A percentile compares a stretch with the other conserved stretches of the same genome.
Conservation (phyloP, 495 filamentous ascomycete species). For the Pyrenula aspistea region DNA sequence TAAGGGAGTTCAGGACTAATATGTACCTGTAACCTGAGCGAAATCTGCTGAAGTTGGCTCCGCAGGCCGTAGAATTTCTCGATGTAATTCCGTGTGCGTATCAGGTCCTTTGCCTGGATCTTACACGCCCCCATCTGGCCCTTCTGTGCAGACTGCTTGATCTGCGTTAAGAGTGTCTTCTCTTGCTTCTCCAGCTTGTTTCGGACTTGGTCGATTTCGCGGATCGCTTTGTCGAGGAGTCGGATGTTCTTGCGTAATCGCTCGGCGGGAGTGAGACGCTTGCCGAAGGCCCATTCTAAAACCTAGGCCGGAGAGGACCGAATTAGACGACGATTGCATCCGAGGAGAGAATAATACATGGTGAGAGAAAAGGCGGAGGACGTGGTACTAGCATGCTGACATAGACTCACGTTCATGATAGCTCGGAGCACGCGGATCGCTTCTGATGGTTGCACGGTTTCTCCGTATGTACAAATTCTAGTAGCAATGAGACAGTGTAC, state of each 20-base stretch:
- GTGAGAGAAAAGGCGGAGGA: too few relatives aligned
- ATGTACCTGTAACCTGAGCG: conserved; percentile 77
- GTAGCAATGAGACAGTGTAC: too few relatives aligned
- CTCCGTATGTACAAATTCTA: too few relatives aligned
- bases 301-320: too few relatives aligned
- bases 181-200: conserved; percentile 92
- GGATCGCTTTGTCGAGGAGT: conserved; percentile 90
- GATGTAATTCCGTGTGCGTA: conserved; percentile 85
- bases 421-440: too few relatives aligned
- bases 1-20: conserved; percentile 1
- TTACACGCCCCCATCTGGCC: conserved; percentile 92
- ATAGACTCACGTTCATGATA: too few relatives aligned
- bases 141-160: conserved; percentile 96
- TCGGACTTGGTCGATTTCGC: conserved; percentile 86
- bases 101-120: conserved; percentile 94
- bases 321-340: too few relatives aligned
- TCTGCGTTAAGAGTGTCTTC: conserved; percentile 89
- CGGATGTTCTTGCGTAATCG: conserved; percentile 95
- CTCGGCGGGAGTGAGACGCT: conserved; percentile 95
- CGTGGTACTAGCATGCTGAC: too few relatives aligned
- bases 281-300: conserved; percentile 92
- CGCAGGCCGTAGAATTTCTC: conserved; percentile 98
- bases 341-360: too few relatives aligned
- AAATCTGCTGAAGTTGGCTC: conserved; percentile 91
- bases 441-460: too few relatives aligned